These are phyloP conservation scores for Eragrostis curvula DNA, from an alignment of 176 grass and related monocot genomes.

Conservation along the genomic window DNA sequence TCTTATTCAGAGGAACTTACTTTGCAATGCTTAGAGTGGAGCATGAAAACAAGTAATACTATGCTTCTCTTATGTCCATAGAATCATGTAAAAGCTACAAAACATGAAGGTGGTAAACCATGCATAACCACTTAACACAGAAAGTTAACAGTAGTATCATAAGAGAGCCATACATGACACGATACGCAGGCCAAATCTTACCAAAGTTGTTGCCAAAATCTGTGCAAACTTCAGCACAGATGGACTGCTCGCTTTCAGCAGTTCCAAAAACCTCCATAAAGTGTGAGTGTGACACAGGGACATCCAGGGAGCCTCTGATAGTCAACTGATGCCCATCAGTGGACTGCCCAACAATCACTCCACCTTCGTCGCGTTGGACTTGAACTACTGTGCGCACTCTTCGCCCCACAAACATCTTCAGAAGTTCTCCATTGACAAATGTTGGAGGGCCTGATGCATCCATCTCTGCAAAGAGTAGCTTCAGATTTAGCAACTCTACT, in stretches of 20 bases:
- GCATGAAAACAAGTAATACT: slow-evolving; percentile 7
- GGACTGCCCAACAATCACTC: slow-evolving; percentile 60
- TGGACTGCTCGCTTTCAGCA: slow-evolving; percentile 68
- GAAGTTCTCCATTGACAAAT: slow-evolving; percentile 69
- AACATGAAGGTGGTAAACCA: neutral
- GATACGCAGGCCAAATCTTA: slow-evolving; percentile 31
- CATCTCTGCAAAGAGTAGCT: slow-evolving; percentile 55
- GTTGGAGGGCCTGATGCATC: slow-evolving; percentile 75
- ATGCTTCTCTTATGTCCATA: neutral
- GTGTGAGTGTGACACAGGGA: slow-evolving; percentile 48
- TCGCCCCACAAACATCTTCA: slow-evolving; percentile 66
- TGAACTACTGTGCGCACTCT: slow-evolving; percentile 84
- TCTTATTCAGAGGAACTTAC: neutral
- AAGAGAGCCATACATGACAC: neutral
- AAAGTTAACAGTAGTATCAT: slow-evolving; percentile 4
- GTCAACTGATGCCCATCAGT: slow-evolving; percentile 74
- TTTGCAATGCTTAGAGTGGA: neutral
- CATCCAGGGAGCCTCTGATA: slow-evolving; percentile 52
- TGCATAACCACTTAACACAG: neutral
- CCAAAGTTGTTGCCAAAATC: slow-evolving; percentile 84
- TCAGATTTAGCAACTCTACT: slow-evolving; percentile 22
- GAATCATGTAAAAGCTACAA: neutral
- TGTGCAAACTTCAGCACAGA: slow-evolving; percentile 78
- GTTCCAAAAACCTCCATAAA: slow-evolving; percentile 82
- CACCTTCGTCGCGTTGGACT: slow-evolving; percentile 64